A percentile compares a stretch with the other conserved stretches of the same genome.
These are phyloP conservation scores for Leptodermis oblonga DNA, from an alignment of 257 asterid species.

Conservation along the genomic window DNA sequence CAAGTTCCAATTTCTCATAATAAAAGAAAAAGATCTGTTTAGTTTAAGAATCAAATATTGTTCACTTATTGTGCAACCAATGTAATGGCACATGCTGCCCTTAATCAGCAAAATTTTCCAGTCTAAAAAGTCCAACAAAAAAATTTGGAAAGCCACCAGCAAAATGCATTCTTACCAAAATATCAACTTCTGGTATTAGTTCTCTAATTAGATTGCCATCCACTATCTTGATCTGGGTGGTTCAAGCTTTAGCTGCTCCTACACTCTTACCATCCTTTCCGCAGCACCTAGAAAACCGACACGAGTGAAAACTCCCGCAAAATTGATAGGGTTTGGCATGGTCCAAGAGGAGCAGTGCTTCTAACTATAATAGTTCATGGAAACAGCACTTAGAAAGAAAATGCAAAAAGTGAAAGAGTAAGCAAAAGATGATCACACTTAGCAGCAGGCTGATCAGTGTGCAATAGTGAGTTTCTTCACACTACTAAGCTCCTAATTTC, in stretches of 20 bases:
- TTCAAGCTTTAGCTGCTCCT: conserved; percentile 8
- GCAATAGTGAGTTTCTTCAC: background rate
- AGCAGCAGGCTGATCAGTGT: background rate
- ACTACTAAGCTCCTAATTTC: background rate
- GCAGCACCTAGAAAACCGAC: conserved; percentile 54
- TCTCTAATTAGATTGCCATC: background rate
- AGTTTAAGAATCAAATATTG: background rate
- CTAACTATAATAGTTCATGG: background rate
- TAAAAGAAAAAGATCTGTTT: background rate
- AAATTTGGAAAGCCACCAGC: too few relatives aligned
- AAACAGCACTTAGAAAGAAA: background rate
- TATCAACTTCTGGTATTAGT: background rate
- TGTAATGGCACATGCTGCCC: background rate
- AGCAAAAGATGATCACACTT: background rate
- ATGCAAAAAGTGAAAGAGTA: background rate
- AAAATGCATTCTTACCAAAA: background rate
- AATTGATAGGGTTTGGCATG: background rate
- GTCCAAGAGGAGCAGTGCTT: background rate
- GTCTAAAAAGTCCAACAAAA: background rate
- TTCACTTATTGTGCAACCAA: background rate
- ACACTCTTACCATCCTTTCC: conserved; percentile 45
- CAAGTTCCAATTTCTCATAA: background rate
- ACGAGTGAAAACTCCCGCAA: background rate
- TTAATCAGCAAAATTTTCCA: background rate
- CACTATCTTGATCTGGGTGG: background rate